Evolutionary conservation across 2,329 filamentous ascomycete genomes (phyloP).

Genomic region (Juglanconis juglandina): DNA sequence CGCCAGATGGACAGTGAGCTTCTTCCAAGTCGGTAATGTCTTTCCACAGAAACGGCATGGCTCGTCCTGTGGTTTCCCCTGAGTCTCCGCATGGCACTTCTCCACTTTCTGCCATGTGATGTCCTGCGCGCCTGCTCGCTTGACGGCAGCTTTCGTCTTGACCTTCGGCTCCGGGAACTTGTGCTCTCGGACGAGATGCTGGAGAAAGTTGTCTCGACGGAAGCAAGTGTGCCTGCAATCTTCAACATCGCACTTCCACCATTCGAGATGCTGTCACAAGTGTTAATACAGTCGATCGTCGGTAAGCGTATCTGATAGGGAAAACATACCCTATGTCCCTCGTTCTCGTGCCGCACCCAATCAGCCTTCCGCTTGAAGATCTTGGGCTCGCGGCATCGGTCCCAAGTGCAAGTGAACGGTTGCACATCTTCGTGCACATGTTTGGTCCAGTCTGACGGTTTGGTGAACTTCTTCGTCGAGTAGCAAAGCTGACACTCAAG

Average conservation of each 20-base stretch:
- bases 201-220: conserved; percentile 87
- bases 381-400: conserved; percentile 76
- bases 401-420: conserved; percentile 90
- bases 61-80: conserved; percentile 65
- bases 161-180: conserved; percentile 79
- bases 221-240: conserved; percentile 82
- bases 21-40: conserved; percentile 82
- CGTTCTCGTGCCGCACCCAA: conserved; percentile 92
- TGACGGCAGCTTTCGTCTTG: conserved; percentile 68
- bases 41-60: conserved; percentile 85
- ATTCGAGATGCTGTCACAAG: conserved; percentile 64
- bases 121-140: conserved; percentile 55
- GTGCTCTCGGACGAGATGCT: conserved; percentile 88
- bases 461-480: conserved; percentile 77
- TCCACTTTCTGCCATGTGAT: conserved; percentile 76
- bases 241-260: conserved; percentile 80
- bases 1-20: conserved; percentile 85
- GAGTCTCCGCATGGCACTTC: conserved; percentile 69
- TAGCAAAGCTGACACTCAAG: conserved; percentile 91
- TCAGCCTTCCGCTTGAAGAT: conserved; percentile 95
- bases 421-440: conserved; percentile 92
- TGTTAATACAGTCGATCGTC: background rate
- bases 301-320: background rate
- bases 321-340: conserved; percentile 64
- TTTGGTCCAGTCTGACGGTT: conserved; percentile 95